Percentiles rank a stretch among this genome's conserved stretches.
Evolutionary conservation across 495 filamentous ascomycete species (phyloP).

Genomic region (Penicillium verhagenii): DNA sequence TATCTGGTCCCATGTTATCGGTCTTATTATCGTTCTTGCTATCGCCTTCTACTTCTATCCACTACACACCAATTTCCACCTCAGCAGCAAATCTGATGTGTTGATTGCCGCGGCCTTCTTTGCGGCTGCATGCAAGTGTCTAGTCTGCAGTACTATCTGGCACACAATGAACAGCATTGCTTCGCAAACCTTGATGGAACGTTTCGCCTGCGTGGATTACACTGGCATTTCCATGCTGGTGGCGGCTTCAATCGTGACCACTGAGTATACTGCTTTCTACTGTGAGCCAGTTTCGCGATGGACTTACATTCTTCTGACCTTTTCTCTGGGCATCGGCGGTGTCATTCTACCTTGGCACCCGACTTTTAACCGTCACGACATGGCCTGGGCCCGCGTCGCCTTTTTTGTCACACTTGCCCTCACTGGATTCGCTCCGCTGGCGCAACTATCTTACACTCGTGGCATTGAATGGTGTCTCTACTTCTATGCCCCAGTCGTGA

Average conservation of each 20-base stretch:
- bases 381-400: slow-evolving; percentile 86
- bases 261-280: slow-evolving; percentile 98
- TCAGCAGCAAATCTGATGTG: slow-evolving; percentile 83
- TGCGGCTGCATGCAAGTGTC: slow-evolving; percentile 92
- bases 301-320: slow-evolving; percentile 81
- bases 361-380: slow-evolving; percentile 86
- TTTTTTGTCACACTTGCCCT: slow-evolving; percentile 87
- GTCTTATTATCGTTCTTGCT: slow-evolving; percentile 79
- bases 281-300: slow-evolving; percentile 88
- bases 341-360: slow-evolving; percentile 97
- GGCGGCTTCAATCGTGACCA: slow-evolving; percentile 95
- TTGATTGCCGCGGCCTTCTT: slow-evolving; percentile 93
- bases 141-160: slow-evolving; percentile 94
- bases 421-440: slow-evolving; percentile 87
- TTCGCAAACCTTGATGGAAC: slow-evolving; percentile 83
- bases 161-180: slow-evolving; percentile 98
- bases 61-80: slow-evolving; percentile 74
- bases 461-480: slow-evolving; percentile 71
- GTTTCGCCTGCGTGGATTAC: slow-evolving; percentile 98
- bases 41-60: slow-evolving; percentile 98
- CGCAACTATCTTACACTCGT: slow-evolving; percentile 76
- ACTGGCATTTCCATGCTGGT: slow-evolving; percentile 96
- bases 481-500: slow-evolving; percentile 87
- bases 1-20: slow-evolving; percentile 94
- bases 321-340: slow-evolving; percentile 78